Percentiles rank a stretch among this genome's conserved stretches.
phyloP scores from a whole-genome alignment of 164 flowering plant species.

The Berberis thunbergii region DNA sequence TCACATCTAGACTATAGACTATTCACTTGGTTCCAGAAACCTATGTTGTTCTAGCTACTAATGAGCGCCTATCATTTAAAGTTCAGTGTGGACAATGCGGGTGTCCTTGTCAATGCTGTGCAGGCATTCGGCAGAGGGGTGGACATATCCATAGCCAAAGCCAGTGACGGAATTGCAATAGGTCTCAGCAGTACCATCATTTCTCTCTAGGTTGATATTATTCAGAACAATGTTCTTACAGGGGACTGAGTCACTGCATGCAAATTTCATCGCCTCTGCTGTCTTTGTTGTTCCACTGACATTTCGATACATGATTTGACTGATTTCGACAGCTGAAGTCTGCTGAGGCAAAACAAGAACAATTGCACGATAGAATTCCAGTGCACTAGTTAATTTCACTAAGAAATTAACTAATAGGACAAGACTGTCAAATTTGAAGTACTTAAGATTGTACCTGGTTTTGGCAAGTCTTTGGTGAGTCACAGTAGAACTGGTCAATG shows the following conservation, averaged over 20 bases:
- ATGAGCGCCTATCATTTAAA: too few species aligned
- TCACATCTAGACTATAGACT: too few species aligned
- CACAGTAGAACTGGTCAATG: constrained; percentile 50
- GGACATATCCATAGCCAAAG: too few species aligned
- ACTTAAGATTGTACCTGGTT: constrained; percentile 23
- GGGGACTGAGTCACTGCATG: constrained; percentile 37
- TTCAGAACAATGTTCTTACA: constrained; percentile 32
- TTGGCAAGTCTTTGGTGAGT: constrained; percentile 27
- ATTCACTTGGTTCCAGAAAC: too few species aligned
- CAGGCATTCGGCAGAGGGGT: too few species aligned
- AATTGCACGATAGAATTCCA: neutral
- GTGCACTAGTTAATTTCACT: neutral
- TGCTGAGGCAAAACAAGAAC: neutral
- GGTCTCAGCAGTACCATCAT: constrained; percentile 12
- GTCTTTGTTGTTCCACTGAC: constrained; percentile 47
- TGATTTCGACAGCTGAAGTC: constrained; percentile 41
- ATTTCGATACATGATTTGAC: constrained; percentile 30
- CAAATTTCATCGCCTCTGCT: constrained; percentile 28
- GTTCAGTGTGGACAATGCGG: too few species aligned
- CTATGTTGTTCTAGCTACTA: too few species aligned
- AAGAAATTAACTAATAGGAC: neutral
- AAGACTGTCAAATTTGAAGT: neutral
- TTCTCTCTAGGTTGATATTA: constrained; percentile 22
- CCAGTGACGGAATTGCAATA: constrained; percentile 10
- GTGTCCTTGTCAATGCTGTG: too few species aligned